These are phyloP conservation scores for Saturnispora hagleri DNA, from an alignment of 805 yeast genomes.

Conservation along the genomic window DNA sequence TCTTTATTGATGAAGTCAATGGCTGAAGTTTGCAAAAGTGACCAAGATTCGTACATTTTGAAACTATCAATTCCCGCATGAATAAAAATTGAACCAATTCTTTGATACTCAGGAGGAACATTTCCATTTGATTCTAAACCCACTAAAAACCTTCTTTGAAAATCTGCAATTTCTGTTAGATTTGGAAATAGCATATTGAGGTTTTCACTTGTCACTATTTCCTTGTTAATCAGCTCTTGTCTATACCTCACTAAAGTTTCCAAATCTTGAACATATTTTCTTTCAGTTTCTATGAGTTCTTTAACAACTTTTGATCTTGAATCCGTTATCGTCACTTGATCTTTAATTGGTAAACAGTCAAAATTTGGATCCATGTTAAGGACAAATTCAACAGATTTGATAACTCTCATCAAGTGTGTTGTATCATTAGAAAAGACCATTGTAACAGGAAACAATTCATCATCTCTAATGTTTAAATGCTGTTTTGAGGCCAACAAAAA, in stretches of 20 bases:
- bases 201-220: constrained; percentile 67
- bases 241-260: constrained; percentile 65
- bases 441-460: constrained; percentile 79
- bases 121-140: constrained; percentile 84
- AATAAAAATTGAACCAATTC: constrained; percentile 82
- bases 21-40: constrained; percentile 82
- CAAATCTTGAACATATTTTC: constrained; percentile 86
- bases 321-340: constrained; percentile 33
- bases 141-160: constrained; percentile 80
- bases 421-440: constrained; percentile 81
- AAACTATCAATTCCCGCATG: constrained; percentile 76
- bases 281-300: constrained; percentile 82
- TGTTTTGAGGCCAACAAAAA: constrained; percentile 80
- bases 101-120: constrained; percentile 64
- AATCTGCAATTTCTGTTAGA: constrained; percentile 73
- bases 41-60: constrained; percentile 88
- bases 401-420: constrained; percentile 63
- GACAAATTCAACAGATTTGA: constrained; percentile 61
- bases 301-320: constrained; percentile 68
- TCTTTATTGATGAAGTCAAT: constrained; percentile 68
- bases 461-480: constrained; percentile 65
- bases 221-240: constrained; percentile 55
- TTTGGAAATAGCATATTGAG: constrained; percentile 80
- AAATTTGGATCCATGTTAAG: constrained; percentile 42
- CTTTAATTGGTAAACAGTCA: constrained; percentile 16